Evolutionary conservation across 805 yeast genomes (phyloP).

Genomic region (Wickerhamomyces strasburgensis): DNA sequence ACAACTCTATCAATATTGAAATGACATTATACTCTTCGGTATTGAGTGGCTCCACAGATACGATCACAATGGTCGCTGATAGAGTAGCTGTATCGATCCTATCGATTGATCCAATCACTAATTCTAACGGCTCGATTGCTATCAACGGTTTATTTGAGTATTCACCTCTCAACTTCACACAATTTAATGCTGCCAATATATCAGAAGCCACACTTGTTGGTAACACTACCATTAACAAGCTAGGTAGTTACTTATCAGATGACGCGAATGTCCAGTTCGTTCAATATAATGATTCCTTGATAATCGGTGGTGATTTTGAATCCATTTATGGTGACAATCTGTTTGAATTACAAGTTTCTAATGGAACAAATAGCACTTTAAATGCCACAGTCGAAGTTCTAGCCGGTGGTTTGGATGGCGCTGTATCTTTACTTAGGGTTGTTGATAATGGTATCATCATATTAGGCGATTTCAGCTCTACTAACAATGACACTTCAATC

Average conservation of each 20-base stretch:
- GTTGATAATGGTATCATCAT: conserved; percentile 36
- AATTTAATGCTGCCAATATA: conserved; percentile 25
- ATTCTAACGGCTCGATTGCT: conserved; percentile 32
- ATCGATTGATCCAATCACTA: conserved; percentile 36
- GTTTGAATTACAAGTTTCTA: conserved; percentile 27
- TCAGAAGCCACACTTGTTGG: conserved; percentile 32
- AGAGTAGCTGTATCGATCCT: conserved; percentile 48
- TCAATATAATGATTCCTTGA: conserved; percentile 30
- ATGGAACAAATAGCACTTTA: conserved; percentile 16
- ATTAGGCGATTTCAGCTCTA: conserved; percentile 42
- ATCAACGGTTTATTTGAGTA: conserved; percentile 84
- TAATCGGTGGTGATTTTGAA: conserved; percentile 46
- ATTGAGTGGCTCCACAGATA: conserved; percentile 15
- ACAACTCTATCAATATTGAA: conserved; percentile 41
- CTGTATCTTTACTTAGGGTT: conserved; percentile 29
- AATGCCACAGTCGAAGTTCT: conserved; percentile 19
- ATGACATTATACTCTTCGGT: conserved; percentile 34
- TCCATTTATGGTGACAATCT: conserved; percentile 36
- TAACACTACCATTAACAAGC: conserved; percentile 38
- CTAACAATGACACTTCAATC: conserved; percentile 28
- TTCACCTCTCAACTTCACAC: conserved; percentile 60
- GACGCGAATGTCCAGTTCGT: conserved; percentile 37
- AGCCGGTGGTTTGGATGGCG: conserved; percentile 37
- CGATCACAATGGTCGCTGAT: conserved; percentile 65
- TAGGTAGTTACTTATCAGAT: conserved; percentile 30